Evolutionary conservation across 305 asterid species (phyloP), one percentile per base, ranked within the genome.

Genomic region (Caryopteris hybrid): DNA sequence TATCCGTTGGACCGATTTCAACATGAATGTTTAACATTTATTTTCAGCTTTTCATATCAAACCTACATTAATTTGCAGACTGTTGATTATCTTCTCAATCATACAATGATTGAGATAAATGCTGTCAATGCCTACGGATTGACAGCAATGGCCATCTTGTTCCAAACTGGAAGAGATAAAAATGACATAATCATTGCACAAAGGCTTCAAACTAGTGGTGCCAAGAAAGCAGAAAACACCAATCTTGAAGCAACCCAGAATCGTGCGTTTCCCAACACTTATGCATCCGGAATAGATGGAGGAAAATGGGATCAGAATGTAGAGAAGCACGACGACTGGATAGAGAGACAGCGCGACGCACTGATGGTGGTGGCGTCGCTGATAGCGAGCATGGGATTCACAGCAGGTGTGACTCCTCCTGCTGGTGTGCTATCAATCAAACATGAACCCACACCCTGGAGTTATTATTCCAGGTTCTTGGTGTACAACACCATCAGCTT

Each of bases 281-380:
- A n/a, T n/a, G n/a, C n/a, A n/a, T n/a, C n/a, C n/a, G n/a, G n/a
- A n/a, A n/a, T n/a, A n/a, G n/a, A n/a, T n/a, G n/a, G n/a, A n/a
- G n/a, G n/a, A n/a, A n/a, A n/a, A n/a, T n/a, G n/a, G n/a, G n/a
- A n/a, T n/a, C 1, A 42, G 18, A 4, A 45, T 5, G 22, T 6
- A 17, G 23, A 57, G 14, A 36, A 34, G 46, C 41, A 57, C 27
- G 63, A 57, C 27, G 63, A 57, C 10, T 33, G 63, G 63, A 16
- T 57, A 11, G 63, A 57, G 27, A 33, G 39, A 13, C 41, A 57
- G 46, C 46, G 63, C 46, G 27, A 57, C 23, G 45, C 41, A 1
- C 27, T 57, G n/a, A 57, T 57, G 63, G 63, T 57, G 14, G 63
- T 57, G 16, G 63, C 63, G 14, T 31, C 63, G 16, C 29, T 57